Evolutionary conservation across 169 alveolate species (phyloP), one percentile per base, ranked within the genome.

Genomic region (Fabrea salina): DNA sequence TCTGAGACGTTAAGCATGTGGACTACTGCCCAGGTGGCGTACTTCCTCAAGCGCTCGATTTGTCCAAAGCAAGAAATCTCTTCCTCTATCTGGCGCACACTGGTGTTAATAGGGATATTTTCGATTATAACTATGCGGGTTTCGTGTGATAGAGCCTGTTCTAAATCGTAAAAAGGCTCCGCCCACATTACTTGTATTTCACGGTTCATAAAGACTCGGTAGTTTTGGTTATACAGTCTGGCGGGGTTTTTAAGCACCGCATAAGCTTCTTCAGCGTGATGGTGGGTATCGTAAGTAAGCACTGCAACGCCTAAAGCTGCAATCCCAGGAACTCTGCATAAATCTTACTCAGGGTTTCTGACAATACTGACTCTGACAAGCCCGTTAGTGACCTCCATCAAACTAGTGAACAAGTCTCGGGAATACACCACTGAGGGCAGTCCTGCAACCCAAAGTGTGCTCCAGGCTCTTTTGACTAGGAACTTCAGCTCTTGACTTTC

Each of bases 161-260:
- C n/a, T 7, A 72, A 4, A 50, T 72, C 80, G 66, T 27, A 44
- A 51, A 72, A 72, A 30, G 80, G 80, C 43, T 72, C 70, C 8
- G 71, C 43, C 70, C 80, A 72, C 80, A 72, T 72, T 25, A 32
- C 80, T 33, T 72, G 67, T 11, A 72, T 32, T 7, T 72, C 80
- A 1, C 66, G n/a, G 19, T 53, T 40, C 8, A 72, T 44, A 43
- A 72, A 72, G 7, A 72, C 67, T 19, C 71, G 7, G 49, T 72
- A 72, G 50, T 51, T 72, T 22, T 27, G 47, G 5, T 72, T 72
- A 32, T 72, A 72, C 8, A 50, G 25, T 25, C 71, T 25, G 7
- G 67, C 13, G 11, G 80, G 71, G 71, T 13, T 51, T 35, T 72
- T 50, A 22, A 72, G 54, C 16, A 32, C 25, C 22, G 13, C 33